Conservation (phyloP, 169 alveolate species). For the Plasmodium reichenowi region DNA sequence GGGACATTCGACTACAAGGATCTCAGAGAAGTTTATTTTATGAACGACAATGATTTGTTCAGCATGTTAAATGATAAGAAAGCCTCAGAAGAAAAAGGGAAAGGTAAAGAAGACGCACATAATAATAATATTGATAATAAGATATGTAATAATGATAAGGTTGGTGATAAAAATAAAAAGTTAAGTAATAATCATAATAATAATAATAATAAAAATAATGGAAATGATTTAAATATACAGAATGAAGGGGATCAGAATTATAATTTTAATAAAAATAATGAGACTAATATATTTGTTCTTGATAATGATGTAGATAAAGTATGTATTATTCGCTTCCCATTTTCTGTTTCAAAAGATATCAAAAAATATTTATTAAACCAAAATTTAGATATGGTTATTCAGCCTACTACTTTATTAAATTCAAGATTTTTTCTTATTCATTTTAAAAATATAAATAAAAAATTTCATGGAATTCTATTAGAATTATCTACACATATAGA, state of each 20-base stretch:
- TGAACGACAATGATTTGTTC: conserved; percentile 46
- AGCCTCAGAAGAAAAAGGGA: conserved; percentile 1
- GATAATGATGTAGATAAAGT: conserved; percentile 66
- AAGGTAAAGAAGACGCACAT: background rate
- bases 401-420: conserved; percentile 80
- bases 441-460: conserved; percentile 62
- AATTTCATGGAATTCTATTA: conserved; percentile 76
- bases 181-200: background rate
- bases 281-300: conserved; percentile 20
- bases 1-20: conserved; percentile 63
- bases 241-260: background rate
- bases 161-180: background rate
- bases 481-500: conserved; percentile 81
- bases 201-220: background rate
- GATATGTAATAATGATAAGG: background rate
- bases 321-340: conserved; percentile 77
- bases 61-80: conserved; percentile 22
- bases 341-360: conserved; percentile 55
- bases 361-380: conserved; percentile 56
- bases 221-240: background rate
- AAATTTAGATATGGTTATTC: conserved; percentile 69
- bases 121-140: background rate
- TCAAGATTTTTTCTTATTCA: conserved; percentile 76
- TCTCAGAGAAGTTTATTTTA: conserved; percentile 38
- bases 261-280: background rate